Evolutionary conservation across 495 filamentous ascomycete species (phyloP).

Genomic region (Aspergillus bertholletiae): DNA sequence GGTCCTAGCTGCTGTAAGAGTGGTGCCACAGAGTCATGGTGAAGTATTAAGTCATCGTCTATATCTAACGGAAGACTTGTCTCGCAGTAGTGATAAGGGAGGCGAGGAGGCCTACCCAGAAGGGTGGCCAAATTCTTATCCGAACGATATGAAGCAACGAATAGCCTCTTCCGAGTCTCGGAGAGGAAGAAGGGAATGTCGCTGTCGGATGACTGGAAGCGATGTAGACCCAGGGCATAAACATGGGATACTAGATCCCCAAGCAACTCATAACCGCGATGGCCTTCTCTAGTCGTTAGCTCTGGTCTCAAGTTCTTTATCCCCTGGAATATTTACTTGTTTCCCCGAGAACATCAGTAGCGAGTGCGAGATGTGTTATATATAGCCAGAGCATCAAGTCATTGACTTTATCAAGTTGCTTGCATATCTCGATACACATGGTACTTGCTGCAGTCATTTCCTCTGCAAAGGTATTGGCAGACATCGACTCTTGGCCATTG

Average conservation of each 20-base stretch:
- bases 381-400: conserved; percentile 3
- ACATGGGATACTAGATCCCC: conserved; percentile 27
- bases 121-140: conserved; percentile 45
- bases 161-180: conserved; percentile 41
- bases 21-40: conserved; percentile 25
- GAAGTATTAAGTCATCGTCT: conserved; percentile 36
- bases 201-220: conserved; percentile 20
- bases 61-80: conserved; percentile 50
- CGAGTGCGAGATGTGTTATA: neutral
- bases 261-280: conserved; percentile 41
- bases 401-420: conserved; percentile 1
- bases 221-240: conserved; percentile 3
- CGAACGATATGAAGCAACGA: conserved; percentile 35
- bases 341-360: neutral
- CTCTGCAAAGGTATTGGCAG: neutral
- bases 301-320: neutral
- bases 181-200: conserved; percentile 36
- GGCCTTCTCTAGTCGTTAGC: conserved; percentile 9
- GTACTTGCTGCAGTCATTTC: conserved; percentile 6
- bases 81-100: conserved; percentile 43
- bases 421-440: conserved; percentile 7
- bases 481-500: neutral
- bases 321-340: neutral
- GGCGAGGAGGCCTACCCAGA: conserved; percentile 45
- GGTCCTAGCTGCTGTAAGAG: conserved; percentile 30